Base-by-base conservation (phyloP, 495 filamentous ascomycete genomes). In the Chaetomium cochliodes region DNA sequence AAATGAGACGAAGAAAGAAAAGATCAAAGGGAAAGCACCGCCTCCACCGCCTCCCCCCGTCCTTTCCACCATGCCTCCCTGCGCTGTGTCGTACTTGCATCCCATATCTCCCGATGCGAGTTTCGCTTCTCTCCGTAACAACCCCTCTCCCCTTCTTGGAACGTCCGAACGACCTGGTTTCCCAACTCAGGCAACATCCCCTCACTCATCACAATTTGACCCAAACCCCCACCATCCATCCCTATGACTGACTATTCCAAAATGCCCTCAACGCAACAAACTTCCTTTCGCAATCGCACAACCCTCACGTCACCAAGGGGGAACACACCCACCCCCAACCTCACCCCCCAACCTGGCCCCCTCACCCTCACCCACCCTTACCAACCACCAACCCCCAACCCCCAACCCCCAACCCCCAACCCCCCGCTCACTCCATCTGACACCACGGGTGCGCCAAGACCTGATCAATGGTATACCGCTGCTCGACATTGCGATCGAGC, bases 361-460 rank as follows among this genome's bases (percentile, higher is more conserved):
- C n/a, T n/a, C n/a, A n/a, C n/a, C n/a, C n/a, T n/a, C n/a, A n/a
- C n/a, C n/a, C n/a, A n/a, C n/a, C n/a, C n/a, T n/a, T n/a, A 23
- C 1, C 20, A 37, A 2, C 39, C n/a, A 20, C 52, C 20, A n/a
- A 3, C 37, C n/a, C 20, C 2, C 33, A 33, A 8, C 37, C 30
- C 22, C 15, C 47, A 20, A 3, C 33, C 49, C 13, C n/a, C n/a
- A n/a, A n/a, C n/a, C n/a, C n/a, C n/a, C n/a, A n/a, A 23, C 33
- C 22, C 7, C 33, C 44, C 57, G 15, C 42, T 26, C 46, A 51
- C 26, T 44, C 59, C 70, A 73, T 70, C 62, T 75, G 74, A 58
- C 77, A 88, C 94, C 94, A 98, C 18, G 87, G 84, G 78, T 97
- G 93, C 18, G 90, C 88, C 62, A 96, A 75, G 15, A 98, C 92